Evolutionary conservation across 139 green algal genomes (phyloP), one percentile per base, ranked within the genome.

Genomic region (Coccomyxa sp.): DNA sequence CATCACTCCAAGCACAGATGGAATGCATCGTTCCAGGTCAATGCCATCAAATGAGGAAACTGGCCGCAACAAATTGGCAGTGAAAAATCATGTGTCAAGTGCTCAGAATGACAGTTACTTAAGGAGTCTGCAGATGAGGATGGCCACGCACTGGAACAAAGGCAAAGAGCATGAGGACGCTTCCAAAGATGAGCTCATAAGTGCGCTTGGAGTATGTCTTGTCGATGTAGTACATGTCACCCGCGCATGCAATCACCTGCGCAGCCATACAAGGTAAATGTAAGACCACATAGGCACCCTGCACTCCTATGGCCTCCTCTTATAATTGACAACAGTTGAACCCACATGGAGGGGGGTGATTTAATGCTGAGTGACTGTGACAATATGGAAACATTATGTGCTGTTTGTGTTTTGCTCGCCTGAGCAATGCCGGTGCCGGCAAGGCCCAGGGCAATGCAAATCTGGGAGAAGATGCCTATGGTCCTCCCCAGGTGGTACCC

Each of bases 161-260:
- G 30, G 59, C 76, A 76, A 87, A 87, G 0, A 87, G 14, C 80
- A 83, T 82, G 30, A 87, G 84, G 25, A 87, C 71, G 30, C 58
- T 80, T 13, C 84, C 84, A 77, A 81, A 87, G 76, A 87, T 87
- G 31, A 87, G 23, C 81, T 88, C 77, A 74, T 74, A 74, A 23
- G 21, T 23, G 66, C 66, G 66, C 66, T 74, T 74, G 66, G 21
- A 30, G 66, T 30, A 74, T 27, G 21, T 23, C 4, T 27, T 23
- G 66, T 74, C 9, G 9, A 74, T 74, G 66, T 74, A 74, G 66
- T 30, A 74, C 21, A 27, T 27, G 66, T 74, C 66, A 9, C 66
- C 66, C 21, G 66, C 66, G 66, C 66, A 74, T 10, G 66, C 66
- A 27, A 74, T 74, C 1, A 74, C 66, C 66, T 74, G 66, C 66